Conservation (phyloP, 2,329 filamentous ascomycete genomes). For the Coniochaeta sp. region DNA sequence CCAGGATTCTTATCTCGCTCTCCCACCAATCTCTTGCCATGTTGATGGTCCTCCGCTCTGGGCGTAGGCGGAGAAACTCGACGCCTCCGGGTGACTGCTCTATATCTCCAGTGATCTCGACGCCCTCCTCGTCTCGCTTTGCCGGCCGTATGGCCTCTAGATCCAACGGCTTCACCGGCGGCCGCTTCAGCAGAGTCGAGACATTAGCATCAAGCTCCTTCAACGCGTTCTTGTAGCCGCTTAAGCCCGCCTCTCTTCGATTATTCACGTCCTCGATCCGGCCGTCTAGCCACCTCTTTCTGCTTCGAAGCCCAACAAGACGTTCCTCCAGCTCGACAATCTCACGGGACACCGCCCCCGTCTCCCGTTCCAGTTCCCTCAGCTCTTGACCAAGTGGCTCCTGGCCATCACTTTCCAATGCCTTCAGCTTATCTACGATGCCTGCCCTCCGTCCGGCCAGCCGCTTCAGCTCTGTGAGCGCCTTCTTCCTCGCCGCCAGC, state of each 20-base stretch:
- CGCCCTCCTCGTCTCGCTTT: conserved; percentile 1
- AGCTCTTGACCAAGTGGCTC: conserved; percentile 56
- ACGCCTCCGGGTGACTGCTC: conserved; percentile 29
- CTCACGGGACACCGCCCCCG: conserved; percentile 46
- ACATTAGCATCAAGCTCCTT: conserved; percentile 59
- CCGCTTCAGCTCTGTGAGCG: conserved; percentile 49
- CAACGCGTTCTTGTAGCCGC: conserved; percentile 62
- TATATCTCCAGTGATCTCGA: conserved; percentile 7
- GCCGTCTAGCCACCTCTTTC: conserved; percentile 50
- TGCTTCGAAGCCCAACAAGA: conserved; percentile 51
- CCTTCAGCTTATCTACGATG: conserved; percentile 42
- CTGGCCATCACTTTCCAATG: conserved; percentile 47
- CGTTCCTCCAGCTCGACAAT: conserved; percentile 60
- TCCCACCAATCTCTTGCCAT: conserved; percentile 69
- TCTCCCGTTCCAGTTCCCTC: conserved; percentile 48
- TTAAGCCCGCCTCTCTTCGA: conserved; percentile 61
- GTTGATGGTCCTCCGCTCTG: conserved; percentile 57
- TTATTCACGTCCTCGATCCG: conserved; percentile 58
- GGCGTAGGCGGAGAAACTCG: conserved; percentile 54
- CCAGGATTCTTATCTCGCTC: conserved; percentile 50
- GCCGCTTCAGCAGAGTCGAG: conserved; percentile 47
- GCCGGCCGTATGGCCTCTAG: conserved; percentile 28
- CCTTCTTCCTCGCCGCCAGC: conserved; percentile 46
- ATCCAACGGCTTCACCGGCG: conserved; percentile 47
- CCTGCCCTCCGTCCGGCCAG: conserved; percentile 42